Conservation (phyloP, 352 stramenopile species). For the Globisporangium abappressorium region DNA sequence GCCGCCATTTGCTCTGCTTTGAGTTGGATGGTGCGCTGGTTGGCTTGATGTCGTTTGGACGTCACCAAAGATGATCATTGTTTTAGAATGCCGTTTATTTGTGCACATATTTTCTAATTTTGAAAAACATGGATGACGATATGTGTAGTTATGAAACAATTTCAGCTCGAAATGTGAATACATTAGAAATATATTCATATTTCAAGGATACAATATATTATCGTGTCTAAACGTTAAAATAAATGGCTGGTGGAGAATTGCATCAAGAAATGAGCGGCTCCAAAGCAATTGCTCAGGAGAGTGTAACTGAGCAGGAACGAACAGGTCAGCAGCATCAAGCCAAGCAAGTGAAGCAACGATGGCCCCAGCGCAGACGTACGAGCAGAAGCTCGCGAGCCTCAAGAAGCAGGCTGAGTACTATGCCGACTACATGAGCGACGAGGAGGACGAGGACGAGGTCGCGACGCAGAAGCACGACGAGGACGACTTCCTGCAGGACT, state of each 20-base stretch:
- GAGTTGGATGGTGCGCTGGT: neutral
- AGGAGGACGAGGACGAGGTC: slow-evolving; percentile 68
- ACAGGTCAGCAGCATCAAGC: neutral
- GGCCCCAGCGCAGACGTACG: slow-evolving; percentile 64
- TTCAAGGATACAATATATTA: neutral
- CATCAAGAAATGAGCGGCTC: slow-evolving; percentile 6
- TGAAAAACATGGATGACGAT: neutral
- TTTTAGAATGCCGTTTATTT: neutral
- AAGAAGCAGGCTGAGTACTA: slow-evolving; percentile 72
- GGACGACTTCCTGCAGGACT: slow-evolving; percentile 79
- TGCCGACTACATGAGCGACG: slow-evolving; percentile 80
- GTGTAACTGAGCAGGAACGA: neutral
- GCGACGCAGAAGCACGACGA: slow-evolving; percentile 63
- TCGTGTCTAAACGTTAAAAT: neutral
- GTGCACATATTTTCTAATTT: neutral
- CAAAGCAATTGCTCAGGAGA: neutral
- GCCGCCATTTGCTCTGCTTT: slow-evolving; percentile 6
- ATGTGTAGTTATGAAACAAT: neutral
- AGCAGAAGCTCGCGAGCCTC: slow-evolving; percentile 73
- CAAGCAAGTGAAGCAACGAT: slow-evolving; percentile 23
- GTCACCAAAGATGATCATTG: neutral
- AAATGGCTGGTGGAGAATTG: slow-evolving; percentile 18
- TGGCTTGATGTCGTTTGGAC: neutral
- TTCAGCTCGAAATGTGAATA: neutral
- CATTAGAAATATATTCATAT: neutral